Percentiles rank a stretch among this genome's conserved stretches.
Conservation (phyloP, 257 asterid genomes). For the Lantana camara region DNA sequence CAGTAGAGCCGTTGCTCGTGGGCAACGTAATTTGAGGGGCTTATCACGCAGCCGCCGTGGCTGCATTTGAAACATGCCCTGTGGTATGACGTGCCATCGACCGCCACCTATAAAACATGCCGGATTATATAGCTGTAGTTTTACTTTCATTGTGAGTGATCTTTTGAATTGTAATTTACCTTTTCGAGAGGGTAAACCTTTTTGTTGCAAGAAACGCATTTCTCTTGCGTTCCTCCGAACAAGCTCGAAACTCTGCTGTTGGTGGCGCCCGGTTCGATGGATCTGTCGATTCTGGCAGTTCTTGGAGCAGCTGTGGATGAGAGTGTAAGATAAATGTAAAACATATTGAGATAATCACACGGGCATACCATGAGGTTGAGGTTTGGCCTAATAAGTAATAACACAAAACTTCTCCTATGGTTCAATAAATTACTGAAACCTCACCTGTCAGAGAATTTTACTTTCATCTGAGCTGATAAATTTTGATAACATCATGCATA, state of each 20-base stretch:
- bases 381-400: too few relatives aligned
- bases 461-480: too few relatives aligned
- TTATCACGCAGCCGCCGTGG: constrained; percentile 77
- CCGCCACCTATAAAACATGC: constrained; percentile 53
- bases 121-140: background rate
- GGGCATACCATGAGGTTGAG: too few relatives aligned
- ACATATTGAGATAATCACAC: too few relatives aligned
- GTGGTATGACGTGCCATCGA: constrained; percentile 74
- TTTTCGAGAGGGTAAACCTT: constrained; percentile 81
- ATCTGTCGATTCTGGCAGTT: constrained; percentile 53
- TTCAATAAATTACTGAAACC: too few relatives aligned
- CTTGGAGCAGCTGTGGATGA: constrained; percentile 55
- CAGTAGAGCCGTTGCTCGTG: constrained; percentile 76
- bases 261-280: constrained; percentile 42
- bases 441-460: too few relatives aligned
- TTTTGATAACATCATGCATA: too few relatives aligned
- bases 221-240: constrained; percentile 78
- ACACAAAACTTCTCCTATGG: too few relatives aligned
- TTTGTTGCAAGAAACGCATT: constrained; percentile 73
- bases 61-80: constrained; percentile 75
- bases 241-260: constrained; percentile 59
- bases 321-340: too few relatives aligned
- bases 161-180: constrained; percentile 37
- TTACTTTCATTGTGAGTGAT: too few relatives aligned
- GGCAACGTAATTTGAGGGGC: constrained; percentile 76